These are phyloP conservation scores for Colletotrichum simmondsii DNA, from an alignment of 2,329 filamentous ascomycete species.

Conservation along the genomic window DNA sequence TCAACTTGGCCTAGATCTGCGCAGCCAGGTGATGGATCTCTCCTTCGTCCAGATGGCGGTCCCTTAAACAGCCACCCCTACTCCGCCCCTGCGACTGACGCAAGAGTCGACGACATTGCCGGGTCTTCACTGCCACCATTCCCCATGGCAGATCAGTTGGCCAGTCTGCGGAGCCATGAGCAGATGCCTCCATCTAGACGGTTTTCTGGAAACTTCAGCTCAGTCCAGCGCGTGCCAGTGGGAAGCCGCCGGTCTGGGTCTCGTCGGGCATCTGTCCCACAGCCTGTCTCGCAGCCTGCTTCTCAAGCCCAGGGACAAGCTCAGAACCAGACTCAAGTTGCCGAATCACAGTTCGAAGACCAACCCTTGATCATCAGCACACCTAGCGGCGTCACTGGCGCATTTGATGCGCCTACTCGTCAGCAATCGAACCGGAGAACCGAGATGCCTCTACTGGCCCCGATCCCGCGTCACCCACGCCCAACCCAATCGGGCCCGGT, in stretches of 20 bases:
- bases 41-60: not conserved
- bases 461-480: conserved; percentile 62
- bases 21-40: conserved; percentile 35
- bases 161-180: conserved; percentile 49
- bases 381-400: conserved; percentile 64
- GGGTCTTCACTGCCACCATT: conserved; percentile 50
- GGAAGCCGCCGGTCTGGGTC: conserved; percentile 44
- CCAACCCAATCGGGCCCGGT: conserved; percentile 45
- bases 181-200: conserved; percentile 52
- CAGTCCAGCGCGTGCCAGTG: conserved; percentile 53
- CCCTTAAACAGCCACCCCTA: conserved; percentile 48
- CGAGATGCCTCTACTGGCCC: conserved; percentile 62
- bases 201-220: conserved; percentile 54
- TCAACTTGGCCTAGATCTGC: conserved; percentile 60
- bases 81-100: conserved; percentile 50
- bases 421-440: conserved; percentile 44
- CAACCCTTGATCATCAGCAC: conserved; percentile 71
- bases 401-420: conserved; percentile 57
- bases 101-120: conserved; percentile 45
- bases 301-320: conserved; percentile 22
- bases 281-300: conserved; percentile 27
- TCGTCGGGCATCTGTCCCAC: conserved; percentile 20
- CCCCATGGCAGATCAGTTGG: conserved; percentile 52
- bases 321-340: conserved; percentile 21
- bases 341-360: conserved; percentile 49